phyloP scores from a whole-genome alignment of 768 basidiomycete genomes.

The Tylopilus subfusipes region DNA sequence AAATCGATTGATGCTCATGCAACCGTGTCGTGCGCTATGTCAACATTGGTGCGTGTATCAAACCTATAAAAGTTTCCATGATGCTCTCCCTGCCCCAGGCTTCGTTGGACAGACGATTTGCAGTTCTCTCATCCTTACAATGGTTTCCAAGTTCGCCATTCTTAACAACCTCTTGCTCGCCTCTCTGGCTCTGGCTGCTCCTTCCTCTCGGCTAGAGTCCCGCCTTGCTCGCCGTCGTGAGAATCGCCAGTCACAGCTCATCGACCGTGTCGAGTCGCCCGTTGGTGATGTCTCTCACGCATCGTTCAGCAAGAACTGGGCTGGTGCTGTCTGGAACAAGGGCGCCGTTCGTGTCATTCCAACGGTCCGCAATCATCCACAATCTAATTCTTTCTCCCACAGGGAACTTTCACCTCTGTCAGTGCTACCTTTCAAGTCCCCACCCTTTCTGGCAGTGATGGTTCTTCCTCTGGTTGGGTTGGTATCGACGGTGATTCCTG shows the following conservation, averaged over 20 bases:
- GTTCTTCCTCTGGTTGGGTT: constrained; percentile 20
- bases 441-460: constrained; percentile 2
- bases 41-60: neutral
- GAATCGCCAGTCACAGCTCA: constrained; percentile 9
- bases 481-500: constrained; percentile 21
- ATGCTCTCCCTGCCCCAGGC: neutral
- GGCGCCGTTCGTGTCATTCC: neutral
- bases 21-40: neutral
- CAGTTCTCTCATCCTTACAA: neutral
- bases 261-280: neutral
- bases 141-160: constrained; percentile 17
- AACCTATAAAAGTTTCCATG: constrained; percentile 10
- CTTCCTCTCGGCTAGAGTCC: constrained; percentile 12
- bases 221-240: constrained; percentile 14
- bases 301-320: constrained; percentile 6
- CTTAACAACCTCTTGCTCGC: constrained; percentile 18
- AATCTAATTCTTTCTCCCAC: neutral
- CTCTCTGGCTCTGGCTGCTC: constrained; percentile 12
- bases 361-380: neutral
- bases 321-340: neutral
- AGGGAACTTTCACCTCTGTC: neutral
- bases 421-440: constrained; percentile 21
- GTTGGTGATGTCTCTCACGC: neutral
- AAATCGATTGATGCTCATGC: neutral
- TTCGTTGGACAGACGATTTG: neutral